Conservation (phyloP, 2,329 filamentous ascomycete species). For the Clonostachys rhizophaga region DNA sequence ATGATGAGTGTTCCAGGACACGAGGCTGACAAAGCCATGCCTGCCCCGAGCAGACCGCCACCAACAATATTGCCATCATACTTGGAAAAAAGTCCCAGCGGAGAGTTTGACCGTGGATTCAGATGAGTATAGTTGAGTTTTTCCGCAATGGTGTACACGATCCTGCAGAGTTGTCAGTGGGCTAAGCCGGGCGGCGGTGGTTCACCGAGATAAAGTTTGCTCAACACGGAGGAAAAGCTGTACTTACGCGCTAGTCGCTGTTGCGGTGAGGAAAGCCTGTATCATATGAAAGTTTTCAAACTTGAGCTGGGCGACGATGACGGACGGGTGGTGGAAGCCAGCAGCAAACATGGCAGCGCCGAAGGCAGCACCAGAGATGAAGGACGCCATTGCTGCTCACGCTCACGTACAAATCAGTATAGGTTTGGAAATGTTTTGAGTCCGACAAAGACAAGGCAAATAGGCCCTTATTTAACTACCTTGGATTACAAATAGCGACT, state of each 20-base stretch:
- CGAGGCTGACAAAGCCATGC: slow-evolving; percentile 5
- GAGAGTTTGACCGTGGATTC: slow-evolving; percentile 2
- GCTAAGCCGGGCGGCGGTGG: neutral
- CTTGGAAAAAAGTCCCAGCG: slow-evolving; percentile 3
- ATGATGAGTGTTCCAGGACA: slow-evolving; percentile 6
- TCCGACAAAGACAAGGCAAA: no score
- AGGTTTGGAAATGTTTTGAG: no score
- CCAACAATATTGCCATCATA: slow-evolving; percentile 5
- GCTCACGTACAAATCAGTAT: neutral
- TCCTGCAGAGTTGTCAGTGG: neutral
- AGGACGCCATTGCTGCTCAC: slow-evolving; percentile 14
- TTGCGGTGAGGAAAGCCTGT: slow-evolving; percentile 58
- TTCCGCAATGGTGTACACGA: slow-evolving; percentile 2
- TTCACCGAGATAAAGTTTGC: neutral
- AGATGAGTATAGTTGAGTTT: slow-evolving; percentile 1
- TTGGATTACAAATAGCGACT: no score
- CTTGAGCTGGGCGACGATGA: slow-evolving; percentile 57
- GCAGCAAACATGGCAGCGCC: slow-evolving; percentile 56
- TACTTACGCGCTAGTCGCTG: slow-evolving; percentile 56
- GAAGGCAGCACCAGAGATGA: slow-evolving; percentile 51
- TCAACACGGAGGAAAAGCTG: no score
- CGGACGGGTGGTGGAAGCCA: slow-evolving; percentile 54
- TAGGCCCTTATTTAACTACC: no score
- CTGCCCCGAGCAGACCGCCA: slow-evolving; percentile 3
- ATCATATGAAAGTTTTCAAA: slow-evolving; percentile 62